phyloP scores from a whole-genome alignment of 257 asterid genomes.

The Nicotiana tomentosiformis region DNA sequence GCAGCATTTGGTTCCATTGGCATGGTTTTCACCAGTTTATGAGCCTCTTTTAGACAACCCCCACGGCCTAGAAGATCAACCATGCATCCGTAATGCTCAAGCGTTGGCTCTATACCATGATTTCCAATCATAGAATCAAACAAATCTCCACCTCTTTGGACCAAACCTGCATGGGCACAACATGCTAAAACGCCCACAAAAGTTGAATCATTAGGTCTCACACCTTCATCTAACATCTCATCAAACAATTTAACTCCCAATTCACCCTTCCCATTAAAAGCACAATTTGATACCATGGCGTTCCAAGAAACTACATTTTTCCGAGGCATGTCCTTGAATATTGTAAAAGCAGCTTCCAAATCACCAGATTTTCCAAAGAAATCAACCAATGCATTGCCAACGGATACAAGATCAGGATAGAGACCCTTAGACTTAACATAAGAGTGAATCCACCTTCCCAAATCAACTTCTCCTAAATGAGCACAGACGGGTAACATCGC shows the following conservation, averaged over 20 bases:
- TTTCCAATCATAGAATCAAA: constrained; percentile 21
- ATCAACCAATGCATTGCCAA: constrained; percentile 33
- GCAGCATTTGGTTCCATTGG: constrained; percentile 38
- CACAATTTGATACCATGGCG: constrained; percentile 31
- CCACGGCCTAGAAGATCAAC: constrained; percentile 45
- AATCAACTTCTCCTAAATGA: constrained; percentile 27
- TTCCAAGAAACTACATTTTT: constrained; percentile 42
- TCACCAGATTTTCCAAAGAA: constrained; percentile 35
- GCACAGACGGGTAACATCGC: constrained; percentile 33
- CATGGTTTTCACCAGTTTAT: constrained; percentile 29
- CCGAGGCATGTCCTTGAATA: constrained; percentile 24
- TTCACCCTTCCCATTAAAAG: constrained; percentile 34
- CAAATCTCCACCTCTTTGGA: constrained; percentile 27
- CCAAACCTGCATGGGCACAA: constrained; percentile 39
- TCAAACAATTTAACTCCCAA: constrained; percentile 34
- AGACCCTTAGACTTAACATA: constrained; percentile 25
- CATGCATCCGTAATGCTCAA: constrained; percentile 48
- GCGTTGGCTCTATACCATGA: constrained; percentile 21
- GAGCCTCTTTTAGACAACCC: constrained; percentile 37
- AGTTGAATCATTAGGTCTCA: constrained; percentile 31
- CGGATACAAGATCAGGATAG: constrained; percentile 22
- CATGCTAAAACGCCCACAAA: constrained; percentile 35
- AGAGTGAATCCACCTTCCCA: constrained; percentile 36
- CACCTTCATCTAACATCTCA: constrained; percentile 27
- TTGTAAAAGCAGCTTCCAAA: constrained; percentile 19